These are phyloP conservation scores for Neurospora sp. DNA, from an alignment of 495 filamentous ascomycete species.

Conservation along the genomic window DNA sequence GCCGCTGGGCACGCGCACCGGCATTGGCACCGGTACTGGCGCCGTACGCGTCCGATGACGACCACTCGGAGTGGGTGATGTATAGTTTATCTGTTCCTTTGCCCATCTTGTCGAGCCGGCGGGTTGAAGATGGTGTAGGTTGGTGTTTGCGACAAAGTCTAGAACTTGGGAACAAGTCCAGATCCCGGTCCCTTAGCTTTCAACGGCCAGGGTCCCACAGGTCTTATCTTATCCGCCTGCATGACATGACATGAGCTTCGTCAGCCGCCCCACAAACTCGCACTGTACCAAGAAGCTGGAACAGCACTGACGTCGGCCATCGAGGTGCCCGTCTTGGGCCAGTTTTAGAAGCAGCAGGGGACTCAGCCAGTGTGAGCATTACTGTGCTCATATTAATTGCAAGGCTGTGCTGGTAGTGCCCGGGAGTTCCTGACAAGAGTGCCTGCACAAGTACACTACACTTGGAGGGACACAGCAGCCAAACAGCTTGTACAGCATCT, in stretches of 20 bases:
- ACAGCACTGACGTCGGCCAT: not conserved
- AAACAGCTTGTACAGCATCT: not conserved
- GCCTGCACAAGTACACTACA: not conserved
- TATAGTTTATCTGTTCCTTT: conserved; percentile 67
- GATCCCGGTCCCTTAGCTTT: not conserved
- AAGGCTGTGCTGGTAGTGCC: not conserved
- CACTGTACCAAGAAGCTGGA: not conserved
- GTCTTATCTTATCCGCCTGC: not conserved
- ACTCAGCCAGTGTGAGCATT: not conserved
- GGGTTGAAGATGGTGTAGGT: not conserved
- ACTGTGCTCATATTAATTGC: not conserved
- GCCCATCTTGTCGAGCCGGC: conserved; percentile 23
- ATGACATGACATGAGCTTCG: not conserved
- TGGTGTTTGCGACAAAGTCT: not conserved
- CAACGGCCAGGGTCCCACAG: not conserved
- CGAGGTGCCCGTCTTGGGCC: not conserved
- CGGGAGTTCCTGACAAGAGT: not conserved
- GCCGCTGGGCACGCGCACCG: conserved; percentile 34
- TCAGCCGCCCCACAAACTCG: not conserved
- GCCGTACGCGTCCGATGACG: conserved; percentile 75
- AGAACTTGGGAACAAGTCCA: not conserved
- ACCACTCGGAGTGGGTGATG: conserved; percentile 94
- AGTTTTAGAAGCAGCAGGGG: not conserved
- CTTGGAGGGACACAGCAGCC: not conserved
- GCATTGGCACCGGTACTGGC: conserved; percentile 65